Conservation (phyloP, 805 yeast species). For the Candida coleopterorum region DNA sequence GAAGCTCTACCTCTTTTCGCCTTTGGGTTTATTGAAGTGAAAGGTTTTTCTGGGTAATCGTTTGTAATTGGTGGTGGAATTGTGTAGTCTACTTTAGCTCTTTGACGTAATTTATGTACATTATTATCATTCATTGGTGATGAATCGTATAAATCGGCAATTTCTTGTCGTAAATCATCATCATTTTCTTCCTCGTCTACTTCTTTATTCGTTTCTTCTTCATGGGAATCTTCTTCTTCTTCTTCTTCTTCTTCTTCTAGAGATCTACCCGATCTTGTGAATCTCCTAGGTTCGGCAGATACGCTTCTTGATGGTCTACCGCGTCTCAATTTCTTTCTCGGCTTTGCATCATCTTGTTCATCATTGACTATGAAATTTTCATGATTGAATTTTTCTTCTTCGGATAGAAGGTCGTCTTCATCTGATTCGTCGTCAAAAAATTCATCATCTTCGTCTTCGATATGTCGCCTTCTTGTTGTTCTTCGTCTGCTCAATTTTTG, state of each 20-base stretch:
- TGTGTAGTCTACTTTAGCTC: slow-evolving; percentile 67
- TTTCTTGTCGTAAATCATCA: slow-evolving; percentile 59
- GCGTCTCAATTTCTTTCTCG: background rate
- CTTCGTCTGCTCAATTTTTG: background rate
- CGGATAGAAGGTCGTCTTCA: slow-evolving; percentile 6
- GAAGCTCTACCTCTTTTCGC: slow-evolving; percentile 38
- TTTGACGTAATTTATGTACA: slow-evolving; percentile 39
- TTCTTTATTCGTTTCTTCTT: slow-evolving; percentile 17
- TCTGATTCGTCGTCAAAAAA: slow-evolving; percentile 18
- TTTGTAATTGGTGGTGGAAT: slow-evolving; percentile 73
- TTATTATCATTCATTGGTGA: slow-evolving; percentile 34
- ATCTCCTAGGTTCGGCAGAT: slow-evolving; percentile 11
- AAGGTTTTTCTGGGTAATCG: slow-evolving; percentile 21
- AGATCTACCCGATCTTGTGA: slow-evolving; percentile 14
- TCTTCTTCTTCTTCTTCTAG: slow-evolving; percentile 9
- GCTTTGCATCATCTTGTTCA: slow-evolving; percentile 3
- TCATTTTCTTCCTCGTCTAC: no score
- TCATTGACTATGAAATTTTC: slow-evolving; percentile 8
- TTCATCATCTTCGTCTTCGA: slow-evolving; percentile 9
- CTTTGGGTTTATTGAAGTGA: slow-evolving; percentile 13
- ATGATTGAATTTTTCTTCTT: slow-evolving; percentile 8
- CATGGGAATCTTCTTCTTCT: slow-evolving; percentile 10
- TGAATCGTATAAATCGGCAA: slow-evolving; percentile 59
- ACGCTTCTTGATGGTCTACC: slow-evolving; percentile 1
- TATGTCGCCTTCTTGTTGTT: slow-evolving; percentile 9